phyloP scores from a whole-genome alignment of 495 filamentous ascomycete species.

The Platismatia glauca region DNA sequence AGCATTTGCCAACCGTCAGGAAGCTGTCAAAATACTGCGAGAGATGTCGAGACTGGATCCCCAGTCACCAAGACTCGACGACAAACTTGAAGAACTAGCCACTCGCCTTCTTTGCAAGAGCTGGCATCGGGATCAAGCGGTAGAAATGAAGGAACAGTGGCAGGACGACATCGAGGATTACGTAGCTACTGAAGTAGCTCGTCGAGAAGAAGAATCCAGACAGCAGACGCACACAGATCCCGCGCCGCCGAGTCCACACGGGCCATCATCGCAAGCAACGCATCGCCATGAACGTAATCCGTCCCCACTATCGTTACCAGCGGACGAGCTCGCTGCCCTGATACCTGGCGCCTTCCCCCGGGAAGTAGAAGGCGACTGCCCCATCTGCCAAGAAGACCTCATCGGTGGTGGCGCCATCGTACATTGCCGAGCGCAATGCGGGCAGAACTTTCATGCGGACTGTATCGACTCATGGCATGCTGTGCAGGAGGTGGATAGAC shows the following conservation, averaged over 20 bases:
- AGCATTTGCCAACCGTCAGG: neutral
- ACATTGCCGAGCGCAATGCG: slow-evolving; percentile 4
- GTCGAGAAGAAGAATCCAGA: neutral
- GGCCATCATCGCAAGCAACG: neutral
- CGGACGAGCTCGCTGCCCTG: too few relatives aligned
- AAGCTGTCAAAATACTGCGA: neutral
- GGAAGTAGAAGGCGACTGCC: slow-evolving; percentile 11
- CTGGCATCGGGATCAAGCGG: slow-evolving; percentile 1
- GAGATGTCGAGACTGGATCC: slow-evolving; percentile 2
- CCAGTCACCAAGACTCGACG: neutral
- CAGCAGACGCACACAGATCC: neutral
- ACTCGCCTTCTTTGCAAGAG: slow-evolving; percentile 3
- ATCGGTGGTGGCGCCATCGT: neutral
- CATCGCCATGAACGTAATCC: too few relatives aligned
- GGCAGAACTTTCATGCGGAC: slow-evolving; percentile 4
- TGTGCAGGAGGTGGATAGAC: neutral
- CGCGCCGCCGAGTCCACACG: neutral
- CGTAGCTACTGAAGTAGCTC: neutral
- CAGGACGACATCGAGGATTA: neutral
- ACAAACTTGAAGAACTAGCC: neutral
- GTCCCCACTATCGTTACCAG: too few relatives aligned
- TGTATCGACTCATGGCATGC: slow-evolving; percentile 1
- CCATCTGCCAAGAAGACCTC: slow-evolving; percentile 12
- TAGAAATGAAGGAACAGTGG: neutral
- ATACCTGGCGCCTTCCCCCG: too few relatives aligned